Evolutionary conservation across 768 basidiomycete genomes (phyloP).

Genomic region (Leucosporidium scottii): DNA sequence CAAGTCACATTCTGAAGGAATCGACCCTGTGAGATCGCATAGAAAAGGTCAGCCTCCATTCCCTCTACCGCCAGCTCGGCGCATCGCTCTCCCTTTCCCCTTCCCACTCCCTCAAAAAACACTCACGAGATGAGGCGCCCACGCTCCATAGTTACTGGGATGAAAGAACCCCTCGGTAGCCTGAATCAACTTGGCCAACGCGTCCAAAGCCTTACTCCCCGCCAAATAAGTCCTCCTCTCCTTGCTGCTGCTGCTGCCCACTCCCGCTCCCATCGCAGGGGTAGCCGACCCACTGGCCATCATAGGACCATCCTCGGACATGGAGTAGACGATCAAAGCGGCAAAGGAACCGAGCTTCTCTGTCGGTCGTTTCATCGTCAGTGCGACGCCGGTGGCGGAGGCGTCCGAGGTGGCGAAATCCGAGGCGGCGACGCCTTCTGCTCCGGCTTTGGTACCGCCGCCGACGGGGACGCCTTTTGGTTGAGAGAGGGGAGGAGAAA

Average conservation of each 20-base stretch:
- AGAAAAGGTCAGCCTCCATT: neutral
- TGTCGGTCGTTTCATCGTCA: constrained; percentile 48
- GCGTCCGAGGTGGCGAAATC: constrained; percentile 50
- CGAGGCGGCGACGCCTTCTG: constrained; percentile 27
- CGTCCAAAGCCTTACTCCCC: constrained; percentile 76
- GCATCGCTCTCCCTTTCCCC: too few species aligned
- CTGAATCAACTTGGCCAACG: constrained; percentile 72
- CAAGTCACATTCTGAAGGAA: constrained; percentile 62
- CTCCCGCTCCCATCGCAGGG: constrained; percentile 24
- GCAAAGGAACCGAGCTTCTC: constrained; percentile 61
- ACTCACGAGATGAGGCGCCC: constrained; percentile 48
- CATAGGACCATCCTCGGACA: constrained; percentile 75
- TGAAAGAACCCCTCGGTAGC: constrained; percentile 88
- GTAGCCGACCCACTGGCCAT: constrained; percentile 41
- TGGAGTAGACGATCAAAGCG: constrained; percentile 79
- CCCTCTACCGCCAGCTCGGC: neutral
- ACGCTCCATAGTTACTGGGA: constrained; percentile 75
- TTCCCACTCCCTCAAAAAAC: neutral
- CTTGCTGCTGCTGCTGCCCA: constrained; percentile 26
- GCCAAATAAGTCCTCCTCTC: constrained; percentile 48
- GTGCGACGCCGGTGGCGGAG: constrained; percentile 65
- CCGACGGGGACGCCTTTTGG: constrained; percentile 42
- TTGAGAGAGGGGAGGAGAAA: neutral
- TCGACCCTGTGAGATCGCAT: constrained; percentile 55
- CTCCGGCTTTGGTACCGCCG: constrained; percentile 37